phyloP scores from a whole-genome alignment of 1,139 yeast species.

The Magnusiomyces magnusii region DNA sequence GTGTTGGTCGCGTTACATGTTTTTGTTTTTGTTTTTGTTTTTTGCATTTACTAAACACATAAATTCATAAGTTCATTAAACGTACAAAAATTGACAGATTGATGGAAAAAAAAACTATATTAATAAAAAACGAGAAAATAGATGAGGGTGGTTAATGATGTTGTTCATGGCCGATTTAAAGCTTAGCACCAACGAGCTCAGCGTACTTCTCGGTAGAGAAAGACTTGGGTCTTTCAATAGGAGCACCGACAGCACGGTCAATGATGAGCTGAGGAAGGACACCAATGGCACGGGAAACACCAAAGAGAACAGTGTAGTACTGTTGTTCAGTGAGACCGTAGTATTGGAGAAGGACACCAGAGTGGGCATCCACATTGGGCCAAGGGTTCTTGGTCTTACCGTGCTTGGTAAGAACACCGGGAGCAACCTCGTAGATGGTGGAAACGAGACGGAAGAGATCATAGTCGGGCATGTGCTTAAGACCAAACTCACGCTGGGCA shows the following conservation, averaged over 20 bases:
- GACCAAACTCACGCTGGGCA: constrained; percentile 97
- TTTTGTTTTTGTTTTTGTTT: no score
- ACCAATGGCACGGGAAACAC: constrained; percentile 52
- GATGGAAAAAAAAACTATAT: no score
- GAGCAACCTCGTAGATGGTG: constrained; percentile 46
- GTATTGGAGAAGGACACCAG: constrained; percentile 51
- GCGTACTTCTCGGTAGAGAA: constrained; percentile 42
- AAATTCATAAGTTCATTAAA: no score
- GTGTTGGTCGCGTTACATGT: no score
- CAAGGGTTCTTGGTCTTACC: constrained; percentile 59
- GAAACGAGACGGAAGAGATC: constrained; percentile 92
- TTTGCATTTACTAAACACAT: no score
- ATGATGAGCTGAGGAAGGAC: constrained; percentile 52
- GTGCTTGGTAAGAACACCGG: constrained; percentile 47
- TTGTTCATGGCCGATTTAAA: constrained; percentile 17
- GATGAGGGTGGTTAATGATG: neutral
- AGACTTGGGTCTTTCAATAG: constrained; percentile 57
- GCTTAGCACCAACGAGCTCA: constrained; percentile 38
- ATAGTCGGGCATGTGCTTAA: constrained; percentile 95
- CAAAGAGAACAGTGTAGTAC: constrained; percentile 53
- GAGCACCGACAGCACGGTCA: constrained; percentile 53
- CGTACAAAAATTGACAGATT: no score
- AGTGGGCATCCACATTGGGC: constrained; percentile 56
- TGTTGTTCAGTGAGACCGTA: constrained; percentile 49
- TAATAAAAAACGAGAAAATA: neutral